Conservation (phyloP, 1,284 basidiomycete species). For the Trichosporon coremiiforme region DNA sequence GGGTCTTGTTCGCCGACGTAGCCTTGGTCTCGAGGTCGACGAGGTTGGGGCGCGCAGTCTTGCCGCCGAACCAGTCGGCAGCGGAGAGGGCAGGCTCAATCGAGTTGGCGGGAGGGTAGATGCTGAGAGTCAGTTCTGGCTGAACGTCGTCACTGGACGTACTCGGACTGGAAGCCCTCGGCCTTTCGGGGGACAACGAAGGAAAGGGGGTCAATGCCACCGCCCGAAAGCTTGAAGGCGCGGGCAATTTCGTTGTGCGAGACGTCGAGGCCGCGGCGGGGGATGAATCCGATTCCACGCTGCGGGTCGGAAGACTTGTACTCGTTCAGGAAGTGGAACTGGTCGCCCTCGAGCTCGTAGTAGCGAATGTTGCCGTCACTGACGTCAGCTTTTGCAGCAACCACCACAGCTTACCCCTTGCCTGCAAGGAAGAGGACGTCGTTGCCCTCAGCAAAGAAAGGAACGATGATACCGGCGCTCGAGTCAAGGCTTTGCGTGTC, state of each 20-base stretch:
- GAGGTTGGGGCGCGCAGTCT: slow-evolving; percentile 70
- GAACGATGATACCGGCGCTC: slow-evolving; percentile 91
- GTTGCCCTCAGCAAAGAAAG: slow-evolving; percentile 91
- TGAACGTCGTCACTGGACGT: slow-evolving; percentile 22
- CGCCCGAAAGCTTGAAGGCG: slow-evolving; percentile 83
- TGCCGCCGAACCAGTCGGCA: slow-evolving; percentile 82
- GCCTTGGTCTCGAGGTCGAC: slow-evolving; percentile 59
- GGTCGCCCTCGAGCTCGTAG: slow-evolving; percentile 90
- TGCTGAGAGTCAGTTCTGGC: slow-evolving; percentile 61
- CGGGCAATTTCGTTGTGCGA: slow-evolving; percentile 93
- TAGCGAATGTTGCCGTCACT: slow-evolving; percentile 93
- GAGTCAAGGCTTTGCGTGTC: slow-evolving; percentile 82
- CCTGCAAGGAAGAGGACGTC: slow-evolving; percentile 85
- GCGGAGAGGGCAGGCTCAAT: slow-evolving; percentile 76
- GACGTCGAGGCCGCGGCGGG: slow-evolving; percentile 82
- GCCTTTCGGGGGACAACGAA: slow-evolving; percentile 89
- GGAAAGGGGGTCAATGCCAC: slow-evolving; percentile 79
- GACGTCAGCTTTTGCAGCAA: background rate
- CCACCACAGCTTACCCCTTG: slow-evolving; percentile 56
- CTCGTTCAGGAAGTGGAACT: slow-evolving; percentile 77
- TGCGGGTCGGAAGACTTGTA: slow-evolving; percentile 84
- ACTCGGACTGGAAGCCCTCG: slow-evolving; percentile 57
- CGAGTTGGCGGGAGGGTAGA: slow-evolving; percentile 88
- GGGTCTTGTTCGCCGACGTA: slow-evolving; percentile 52
- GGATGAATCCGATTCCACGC: slow-evolving; percentile 94